Base-by-base conservation (phyloP, 306 rosid species). In the Trichosanthes cucumerina region DNA sequence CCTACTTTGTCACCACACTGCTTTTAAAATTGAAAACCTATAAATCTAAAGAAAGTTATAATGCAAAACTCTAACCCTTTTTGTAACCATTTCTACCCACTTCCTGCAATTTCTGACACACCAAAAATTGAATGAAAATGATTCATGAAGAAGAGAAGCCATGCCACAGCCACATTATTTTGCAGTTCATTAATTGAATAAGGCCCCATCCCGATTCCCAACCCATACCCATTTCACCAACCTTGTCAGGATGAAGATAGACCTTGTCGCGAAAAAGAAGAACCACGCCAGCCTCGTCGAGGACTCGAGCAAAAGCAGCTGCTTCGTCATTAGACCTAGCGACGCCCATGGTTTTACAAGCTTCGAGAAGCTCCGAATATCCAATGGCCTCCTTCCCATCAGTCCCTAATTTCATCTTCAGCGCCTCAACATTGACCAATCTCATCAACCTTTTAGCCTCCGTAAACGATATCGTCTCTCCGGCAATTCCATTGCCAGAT, bases 221-320 rank as follows among this genome's bases (percentile, higher is more conserved):
- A 11, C 47, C 47, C 47, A 36, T 41, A 16, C 50, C 21, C 13
- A 23, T 3, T 74, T n/a, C 14, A 39, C 82, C 23, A 31, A 92
- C 98, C 96, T 90, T 88, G 44, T 90, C 90, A 79, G 99, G 99
- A 80, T 92, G 97, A 79, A 96, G 97, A 75, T 91, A 88, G 80
- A 93, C 99, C 90, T 93, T 92, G 39, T 96, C 96, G 36, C 98
- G 81, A 77, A 92, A 96, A 34, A 96, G 97, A 31, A 92, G 86
- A 54, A 96, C 41, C 71, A 92, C 96, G 59, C 99, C 97, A 80
- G 99, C 99, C 21, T 96, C 99, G 77, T 96, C 99, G 46, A 96
- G 93, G 62, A 92, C 86, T 66, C 78, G 82, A 9, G 98, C 92
- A 18, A 96, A 92, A 23, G 87, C 82, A 19, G 85, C 85, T 52